Conservation (phyloP, 2,329 filamentous ascomycete species). For the Paecilomyces fulvus region DNA sequence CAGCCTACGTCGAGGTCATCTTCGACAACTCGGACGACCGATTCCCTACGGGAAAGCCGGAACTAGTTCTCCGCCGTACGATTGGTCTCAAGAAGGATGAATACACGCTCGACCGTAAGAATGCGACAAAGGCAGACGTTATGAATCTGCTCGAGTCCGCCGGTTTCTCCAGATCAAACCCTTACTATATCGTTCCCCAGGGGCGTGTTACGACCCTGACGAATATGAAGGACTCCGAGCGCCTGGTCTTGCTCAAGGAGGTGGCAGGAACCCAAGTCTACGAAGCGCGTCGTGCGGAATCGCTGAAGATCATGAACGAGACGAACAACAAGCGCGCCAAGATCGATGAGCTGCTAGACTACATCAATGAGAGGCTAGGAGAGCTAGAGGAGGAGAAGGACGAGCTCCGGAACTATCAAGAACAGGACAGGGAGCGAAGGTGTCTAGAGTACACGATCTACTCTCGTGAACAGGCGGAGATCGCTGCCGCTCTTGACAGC, state of each 20-base stretch:
- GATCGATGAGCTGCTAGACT: constrained; percentile 84
- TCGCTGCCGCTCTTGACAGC: constrained; percentile 67
- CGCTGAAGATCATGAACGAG: constrained; percentile 92
- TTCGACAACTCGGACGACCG: constrained; percentile 97
- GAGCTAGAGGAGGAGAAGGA: constrained; percentile 97
- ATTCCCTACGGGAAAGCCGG: constrained; percentile 85
- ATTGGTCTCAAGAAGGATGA: constrained; percentile 98
- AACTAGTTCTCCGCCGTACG: constrained; percentile 82
- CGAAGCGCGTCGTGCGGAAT: constrained; percentile 83
- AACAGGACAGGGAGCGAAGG: constrained; percentile 83
- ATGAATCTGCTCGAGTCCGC: constrained; percentile 93
- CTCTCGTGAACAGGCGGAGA: constrained; percentile 74
- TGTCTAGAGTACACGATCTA: constrained; percentile 94
- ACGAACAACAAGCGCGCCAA: constrained; percentile 91
- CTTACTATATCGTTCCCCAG: constrained; percentile 98
- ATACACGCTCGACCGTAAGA: constrained; percentile 95
- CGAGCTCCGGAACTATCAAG: constrained; percentile 85
- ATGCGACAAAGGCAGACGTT: constrained; percentile 87
- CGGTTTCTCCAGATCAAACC: constrained; percentile 93
- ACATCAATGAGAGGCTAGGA: constrained; percentile 79
- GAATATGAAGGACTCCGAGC: constrained; percentile 96
- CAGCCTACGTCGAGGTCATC: constrained; percentile 97
- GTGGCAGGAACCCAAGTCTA: constrained; percentile 98
- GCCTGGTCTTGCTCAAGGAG: constrained; percentile 84
- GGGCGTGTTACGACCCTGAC: constrained; percentile 91